Evolutionary conservation across 129 eudicot species (phyloP).

Genomic region (Pulicaria dysenterica): DNA sequence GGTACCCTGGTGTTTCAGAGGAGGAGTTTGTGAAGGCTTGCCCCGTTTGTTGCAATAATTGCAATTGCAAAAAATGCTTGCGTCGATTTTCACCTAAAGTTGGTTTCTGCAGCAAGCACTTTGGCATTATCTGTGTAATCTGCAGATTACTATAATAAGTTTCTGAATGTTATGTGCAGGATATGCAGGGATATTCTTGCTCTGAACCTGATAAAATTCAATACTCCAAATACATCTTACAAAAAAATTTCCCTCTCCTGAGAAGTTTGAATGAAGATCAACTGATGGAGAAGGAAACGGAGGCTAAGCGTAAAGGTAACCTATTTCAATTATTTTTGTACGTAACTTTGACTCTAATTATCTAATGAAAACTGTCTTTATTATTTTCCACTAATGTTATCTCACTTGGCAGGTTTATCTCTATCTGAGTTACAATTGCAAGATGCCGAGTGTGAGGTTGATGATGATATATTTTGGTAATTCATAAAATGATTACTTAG

Average conservation of each 20-base stretch:
- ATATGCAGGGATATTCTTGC: slow-evolving; percentile 26
- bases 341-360: not conserved
- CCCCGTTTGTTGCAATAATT: slow-evolving; percentile 47
- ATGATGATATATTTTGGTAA: slow-evolving; percentile 55
- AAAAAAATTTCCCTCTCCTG: slow-evolving; percentile 28
- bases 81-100: slow-evolving; percentile 30
- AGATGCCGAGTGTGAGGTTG: slow-evolving; percentile 28
- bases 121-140: slow-evolving; percentile 3
- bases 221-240: slow-evolving; percentile 22
- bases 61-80: slow-evolving; percentile 66
- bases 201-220: slow-evolving; percentile 22
- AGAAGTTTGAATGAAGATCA: slow-evolving; percentile 43
- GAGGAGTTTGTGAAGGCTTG: slow-evolving; percentile 46
- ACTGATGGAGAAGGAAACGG: slow-evolving; percentile 47
- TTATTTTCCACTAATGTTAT: not conserved
- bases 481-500: slow-evolving; percentile 4
- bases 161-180: slow-evolving; percentile 21
- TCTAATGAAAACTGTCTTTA: too few species aligned
- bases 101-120: slow-evolving; percentile 34
- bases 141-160: slow-evolving; percentile 5
- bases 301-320: slow-evolving; percentile 58
- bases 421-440: slow-evolving; percentile 37
- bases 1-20: slow-evolving; percentile 48
- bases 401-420: slow-evolving; percentile 36
- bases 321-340: not conserved